Conservation (phyloP, 1,139 yeast genomes). For the Candida sp. region DNA sequence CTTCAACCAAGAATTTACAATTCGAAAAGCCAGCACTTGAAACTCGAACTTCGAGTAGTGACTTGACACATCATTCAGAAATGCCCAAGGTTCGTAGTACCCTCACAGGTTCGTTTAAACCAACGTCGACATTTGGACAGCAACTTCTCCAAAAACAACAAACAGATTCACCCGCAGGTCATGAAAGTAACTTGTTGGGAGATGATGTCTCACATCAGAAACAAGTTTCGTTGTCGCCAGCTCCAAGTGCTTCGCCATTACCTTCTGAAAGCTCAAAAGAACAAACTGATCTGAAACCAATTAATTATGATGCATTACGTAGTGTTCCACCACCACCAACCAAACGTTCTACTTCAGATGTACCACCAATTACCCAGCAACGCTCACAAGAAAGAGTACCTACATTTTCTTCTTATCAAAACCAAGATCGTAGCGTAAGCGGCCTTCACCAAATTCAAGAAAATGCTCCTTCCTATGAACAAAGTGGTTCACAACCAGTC, state of each 20-base stretch:
- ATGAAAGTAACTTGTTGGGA: slow-evolving; percentile 24
- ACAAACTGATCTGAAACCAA: slow-evolving; percentile 15
- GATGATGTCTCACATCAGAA: slow-evolving; percentile 10
- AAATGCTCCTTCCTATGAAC: neutral
- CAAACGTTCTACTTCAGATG: slow-evolving; percentile 10
- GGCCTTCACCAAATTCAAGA: slow-evolving; percentile 5
- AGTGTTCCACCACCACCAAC: slow-evolving; percentile 47
- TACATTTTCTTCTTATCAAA: slow-evolving; percentile 5
- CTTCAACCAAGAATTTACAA: slow-evolving; percentile 5
- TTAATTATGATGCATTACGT: slow-evolving; percentile 47
- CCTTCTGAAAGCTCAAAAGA: neutral
- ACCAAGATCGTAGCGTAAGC: neutral
- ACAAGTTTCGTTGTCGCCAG: neutral
- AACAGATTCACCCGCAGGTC: slow-evolving; percentile 13
- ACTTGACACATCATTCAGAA: slow-evolving; percentile 30
- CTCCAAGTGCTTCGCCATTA: slow-evolving; percentile 4
- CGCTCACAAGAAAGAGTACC: slow-evolving; percentile 8
- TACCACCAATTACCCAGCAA: slow-evolving; percentile 11
- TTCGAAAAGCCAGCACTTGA: slow-evolving; percentile 14
- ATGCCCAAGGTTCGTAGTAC: slow-evolving; percentile 37
- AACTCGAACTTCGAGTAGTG: slow-evolving; percentile 31
- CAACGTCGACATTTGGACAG: slow-evolving; percentile 73
- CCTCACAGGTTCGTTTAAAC: slow-evolving; percentile 42
- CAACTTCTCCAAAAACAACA: slow-evolving; percentile 36
- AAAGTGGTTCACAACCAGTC: slow-evolving; percentile 3